Base-by-base conservation (phyloP, 306 rosid species). In the Dryas drummondii region DNA sequence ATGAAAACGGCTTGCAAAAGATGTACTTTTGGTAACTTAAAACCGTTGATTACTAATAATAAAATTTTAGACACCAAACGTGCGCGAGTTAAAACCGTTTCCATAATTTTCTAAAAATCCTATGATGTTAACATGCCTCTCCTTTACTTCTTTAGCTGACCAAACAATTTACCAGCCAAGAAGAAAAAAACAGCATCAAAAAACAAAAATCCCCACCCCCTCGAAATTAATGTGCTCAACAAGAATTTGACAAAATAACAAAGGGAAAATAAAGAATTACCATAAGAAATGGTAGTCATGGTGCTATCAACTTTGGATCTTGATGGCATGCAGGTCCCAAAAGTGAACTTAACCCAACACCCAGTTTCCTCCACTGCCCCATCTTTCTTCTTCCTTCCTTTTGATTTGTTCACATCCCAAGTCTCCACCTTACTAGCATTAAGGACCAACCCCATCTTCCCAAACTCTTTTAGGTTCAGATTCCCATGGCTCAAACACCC, bases 231-330 rank as follows among this genome's bases (percentile, higher is more conserved):
- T 52, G 53, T 57, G 56, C 72, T 59, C 27, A 37, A 58, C 41
- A 51, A 37, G 32, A 60, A 47, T 4, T 15, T 44, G 32, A 17
- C 48, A 26, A 59, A 74, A 66, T 4, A 46, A 50, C 9, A 62
- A n/a, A 52, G n/a, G 66, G 19, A 7, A 5, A 47, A 16, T 10
- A 40, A 40, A 8, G 13, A 71, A 55, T 80, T 82, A 94, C 99
- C 97, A 82, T 73, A 84, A 70, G 80, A 83, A 22, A 83, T 66
- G 80, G 55, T 80, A 64, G 84, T 83, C 62, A 87, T 79, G 85
- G 92, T 81, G 86, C 74, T 86, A 77, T 88, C 91, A 85, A 90
- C 91, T 80, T 90, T 90, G 81, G 99, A 87, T 86, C 86, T 90
- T 59, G 99, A 92, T 86, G 93, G 88, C 82, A 90, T 78, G 80